Evolutionary conservation across 192 early-diverging fungal species (phyloP).

Genomic region (Coemansia sp.): DNA sequence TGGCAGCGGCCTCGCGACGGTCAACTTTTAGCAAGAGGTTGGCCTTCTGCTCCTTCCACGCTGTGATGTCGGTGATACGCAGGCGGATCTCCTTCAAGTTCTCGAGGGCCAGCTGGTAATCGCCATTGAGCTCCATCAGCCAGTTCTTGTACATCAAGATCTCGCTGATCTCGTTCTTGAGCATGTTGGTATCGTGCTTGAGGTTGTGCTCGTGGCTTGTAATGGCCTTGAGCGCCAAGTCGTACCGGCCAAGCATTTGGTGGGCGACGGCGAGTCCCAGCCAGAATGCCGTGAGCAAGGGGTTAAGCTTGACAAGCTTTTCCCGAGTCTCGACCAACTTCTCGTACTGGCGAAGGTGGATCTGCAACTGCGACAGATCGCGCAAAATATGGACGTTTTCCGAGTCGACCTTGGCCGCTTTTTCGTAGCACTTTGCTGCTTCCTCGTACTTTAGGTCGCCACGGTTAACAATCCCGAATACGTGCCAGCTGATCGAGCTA

Average conservation of each 20-base stretch:
- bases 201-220: constrained; percentile 69
- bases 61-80: constrained; percentile 74
- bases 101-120: constrained; percentile 75
- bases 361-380: constrained; percentile 86
- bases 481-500: constrained; percentile 97
- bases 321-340: constrained; percentile 74
- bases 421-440: constrained; percentile 88
- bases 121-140: constrained; percentile 83
- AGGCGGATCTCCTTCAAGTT: constrained; percentile 75
- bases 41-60: constrained; percentile 79
- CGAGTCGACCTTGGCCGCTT: constrained; percentile 85
- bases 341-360: constrained; percentile 87
- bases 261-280: constrained; percentile 84
- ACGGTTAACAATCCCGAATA: constrained; percentile 91
- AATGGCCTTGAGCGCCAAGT: constrained; percentile 76
- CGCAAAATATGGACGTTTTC: constrained; percentile 93
- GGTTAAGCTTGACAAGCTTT: constrained; percentile 70
- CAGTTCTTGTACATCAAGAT: constrained; percentile 85
- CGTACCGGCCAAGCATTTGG: constrained; percentile 77
- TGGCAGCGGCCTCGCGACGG: constrained; percentile 72
- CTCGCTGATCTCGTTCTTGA: constrained; percentile 79
- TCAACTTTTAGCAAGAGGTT: constrained; percentile 67
- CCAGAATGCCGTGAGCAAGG: constrained; percentile 78
- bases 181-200: constrained; percentile 40
- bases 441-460: constrained; percentile 93